Evolutionary conservation across 1,139 yeast genomes (phyloP), one percentile per base, ranked within the genome.

Genomic region (Casaregolazyma lundiana): DNA sequence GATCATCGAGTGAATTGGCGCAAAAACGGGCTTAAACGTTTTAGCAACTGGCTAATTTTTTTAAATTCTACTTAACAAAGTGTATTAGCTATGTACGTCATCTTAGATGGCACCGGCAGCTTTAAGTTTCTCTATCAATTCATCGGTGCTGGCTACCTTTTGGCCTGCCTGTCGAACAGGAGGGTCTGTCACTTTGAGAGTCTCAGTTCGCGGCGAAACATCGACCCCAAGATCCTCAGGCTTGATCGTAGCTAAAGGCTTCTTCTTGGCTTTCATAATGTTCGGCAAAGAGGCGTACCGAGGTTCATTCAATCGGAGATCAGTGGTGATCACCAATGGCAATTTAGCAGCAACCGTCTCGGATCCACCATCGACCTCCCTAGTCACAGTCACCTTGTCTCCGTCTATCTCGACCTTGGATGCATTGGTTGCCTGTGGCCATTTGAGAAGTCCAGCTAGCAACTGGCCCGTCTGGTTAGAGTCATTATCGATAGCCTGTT

Each of bases 401-500:
- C 78, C 80, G 37, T 73, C 77, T 21, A 87, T 65, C 46, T 76
- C 85, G 30, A 92, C 94, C 67, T 88, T 85, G 43, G 95, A 84
- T 6, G 97, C 98, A 64, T 89, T 87, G 39, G 97, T 90, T 32
- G 97, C 97, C 68, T 92, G 98, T 15, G 97, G 95, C 98, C 98
- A 92, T 61, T 83, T 80, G 67, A 92, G 76, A 54, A 92, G 72
- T 6, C 97, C 97, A 2, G 97, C 97, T 50, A 92, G 77, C 80
- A 92, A 87, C 68, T 90, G 97, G 20, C 98, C 98, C n/a, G 97
- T 90, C 67, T 90, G 96, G 67, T 87, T 88, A 43, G 87, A 75
- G 63, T 92, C 98, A 59, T 89, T 95, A 66, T 92, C 98, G 59
- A 92, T 90, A 35, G 97, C 90, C 69, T 92, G 98, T 65, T 92